Conservation (phyloP, 306 rosid genomes). For the Cucurbita moschata region DNA sequence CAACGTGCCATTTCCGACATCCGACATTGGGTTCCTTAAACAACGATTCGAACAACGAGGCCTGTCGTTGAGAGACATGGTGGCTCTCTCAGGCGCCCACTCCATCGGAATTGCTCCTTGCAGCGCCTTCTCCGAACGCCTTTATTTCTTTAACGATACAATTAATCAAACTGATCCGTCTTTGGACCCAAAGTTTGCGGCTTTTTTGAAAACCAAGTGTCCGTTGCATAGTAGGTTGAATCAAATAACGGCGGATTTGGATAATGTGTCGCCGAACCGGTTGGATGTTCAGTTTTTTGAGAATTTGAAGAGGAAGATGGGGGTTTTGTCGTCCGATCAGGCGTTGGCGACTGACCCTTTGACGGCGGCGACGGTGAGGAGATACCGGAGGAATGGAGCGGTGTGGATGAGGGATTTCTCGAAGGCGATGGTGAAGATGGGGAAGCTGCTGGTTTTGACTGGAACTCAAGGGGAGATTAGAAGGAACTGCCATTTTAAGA, state of each 20-base stretch:
- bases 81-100: constrained; percentile 15
- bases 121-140: background rate
- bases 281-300: background rate
- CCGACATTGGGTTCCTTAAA: background rate
- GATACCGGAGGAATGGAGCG: background rate
- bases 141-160: background rate
- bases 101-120: constrained; percentile 5
- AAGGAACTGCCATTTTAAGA: constrained; percentile 1
- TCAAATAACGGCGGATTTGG: background rate
- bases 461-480: constrained; percentile 7
- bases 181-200: background rate
- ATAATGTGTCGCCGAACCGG: background rate
- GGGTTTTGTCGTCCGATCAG: constrained; percentile 7
- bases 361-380: constrained; percentile 4
- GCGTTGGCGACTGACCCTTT: background rate
- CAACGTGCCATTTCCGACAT: background rate
- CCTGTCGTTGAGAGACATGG: background rate
- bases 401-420: constrained; percentile 8
- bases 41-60: constrained; percentile 2
- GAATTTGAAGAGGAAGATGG: constrained; percentile 3
- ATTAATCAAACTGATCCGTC: background rate
- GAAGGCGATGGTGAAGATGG: constrained; percentile 10
- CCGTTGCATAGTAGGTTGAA: background rate
- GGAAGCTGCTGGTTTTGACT: background rate
- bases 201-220: background rate